Conservation (phyloP, 768 basidiomycete species). For the Suillus weaverae region DNA sequence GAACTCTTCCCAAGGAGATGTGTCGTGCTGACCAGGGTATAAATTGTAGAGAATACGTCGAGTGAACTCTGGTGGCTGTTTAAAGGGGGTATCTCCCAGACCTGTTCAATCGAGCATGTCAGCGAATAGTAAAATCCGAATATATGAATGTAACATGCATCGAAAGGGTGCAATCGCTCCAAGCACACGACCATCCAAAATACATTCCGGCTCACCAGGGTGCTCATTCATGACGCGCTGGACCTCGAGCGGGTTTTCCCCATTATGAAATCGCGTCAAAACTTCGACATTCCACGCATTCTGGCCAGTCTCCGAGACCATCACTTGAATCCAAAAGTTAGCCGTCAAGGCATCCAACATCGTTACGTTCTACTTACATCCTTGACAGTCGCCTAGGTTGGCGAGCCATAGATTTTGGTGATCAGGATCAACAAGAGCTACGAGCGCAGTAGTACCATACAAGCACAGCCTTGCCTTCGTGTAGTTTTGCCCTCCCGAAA, state of each 20-base stretch:
- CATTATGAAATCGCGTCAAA: constrained; percentile 70
- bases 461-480: constrained; percentile 69
- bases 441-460: constrained; percentile 77
- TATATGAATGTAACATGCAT: constrained; percentile 47
- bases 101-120: constrained; percentile 36
- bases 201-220: constrained; percentile 68
- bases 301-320: constrained; percentile 48
- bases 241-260: constrained; percentile 64
- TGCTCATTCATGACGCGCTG: constrained; percentile 63
- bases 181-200: constrained; percentile 65
- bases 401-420: constrained; percentile 75
- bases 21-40: constrained; percentile 60
- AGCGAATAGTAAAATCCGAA: constrained; percentile 11
- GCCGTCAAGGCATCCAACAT: constrained; percentile 7
- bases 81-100: constrained; percentile 71
- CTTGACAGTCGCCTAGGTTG: constrained; percentile 80
- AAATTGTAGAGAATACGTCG: constrained; percentile 66
- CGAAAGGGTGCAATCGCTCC: constrained; percentile 78
- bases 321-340: constrained; percentile 37
- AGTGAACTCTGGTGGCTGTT: constrained; percentile 70
- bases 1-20: constrained; percentile 66
- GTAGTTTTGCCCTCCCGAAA: constrained; percentile 57
- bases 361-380: constrained; percentile 45
- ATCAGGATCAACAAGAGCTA: constrained; percentile 70
- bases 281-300: constrained; percentile 61